phyloP scores from a whole-genome alignment of 1,139 yeast species.

The Magnusiomyces ingens region DNA sequence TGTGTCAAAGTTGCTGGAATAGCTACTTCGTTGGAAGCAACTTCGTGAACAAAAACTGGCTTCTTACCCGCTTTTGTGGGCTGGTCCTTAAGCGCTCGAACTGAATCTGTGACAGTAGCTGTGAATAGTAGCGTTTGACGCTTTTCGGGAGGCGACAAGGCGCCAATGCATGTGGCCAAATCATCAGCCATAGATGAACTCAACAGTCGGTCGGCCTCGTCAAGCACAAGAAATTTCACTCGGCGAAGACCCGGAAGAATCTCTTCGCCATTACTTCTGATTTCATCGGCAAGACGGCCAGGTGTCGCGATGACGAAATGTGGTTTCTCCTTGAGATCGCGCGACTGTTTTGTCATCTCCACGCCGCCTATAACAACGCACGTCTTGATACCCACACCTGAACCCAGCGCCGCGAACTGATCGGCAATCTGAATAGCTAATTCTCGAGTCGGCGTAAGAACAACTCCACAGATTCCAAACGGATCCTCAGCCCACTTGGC shows the following conservation, averaged over 20 bases:
- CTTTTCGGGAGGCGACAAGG: constrained; percentile 60
- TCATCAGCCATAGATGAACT: constrained; percentile 81
- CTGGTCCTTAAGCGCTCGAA: constrained; percentile 65
- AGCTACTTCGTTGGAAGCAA: constrained; percentile 58
- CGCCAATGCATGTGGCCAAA: constrained; percentile 57
- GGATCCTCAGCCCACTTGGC: constrained; percentile 95
- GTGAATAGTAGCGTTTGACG: constrained; percentile 90
- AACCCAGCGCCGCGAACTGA: constrained; percentile 89
- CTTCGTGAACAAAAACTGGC: constrained; percentile 73
- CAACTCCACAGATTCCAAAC: constrained; percentile 79
- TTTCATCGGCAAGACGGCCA: constrained; percentile 92
- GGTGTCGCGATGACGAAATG: constrained; percentile 97
- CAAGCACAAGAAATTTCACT: constrained; percentile 75
- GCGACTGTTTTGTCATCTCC: constrained; percentile 80
- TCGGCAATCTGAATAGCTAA: constrained; percentile 95
- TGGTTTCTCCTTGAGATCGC: constrained; percentile 74
- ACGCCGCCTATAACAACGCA: constrained; percentile 91
- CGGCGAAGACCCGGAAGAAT: constrained; percentile 72
- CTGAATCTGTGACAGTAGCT: constrained; percentile 94
- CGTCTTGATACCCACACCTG: constrained; percentile 76
- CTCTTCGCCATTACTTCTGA: constrained; percentile 82
- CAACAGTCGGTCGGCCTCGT: constrained; percentile 91
- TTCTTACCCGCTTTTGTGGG: constrained; percentile 56
- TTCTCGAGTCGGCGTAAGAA: constrained; percentile 91
- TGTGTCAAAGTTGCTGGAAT: constrained; percentile 69